Conservation (phyloP, 169 alveolate genomes). For the Babesia bovis region DNA sequence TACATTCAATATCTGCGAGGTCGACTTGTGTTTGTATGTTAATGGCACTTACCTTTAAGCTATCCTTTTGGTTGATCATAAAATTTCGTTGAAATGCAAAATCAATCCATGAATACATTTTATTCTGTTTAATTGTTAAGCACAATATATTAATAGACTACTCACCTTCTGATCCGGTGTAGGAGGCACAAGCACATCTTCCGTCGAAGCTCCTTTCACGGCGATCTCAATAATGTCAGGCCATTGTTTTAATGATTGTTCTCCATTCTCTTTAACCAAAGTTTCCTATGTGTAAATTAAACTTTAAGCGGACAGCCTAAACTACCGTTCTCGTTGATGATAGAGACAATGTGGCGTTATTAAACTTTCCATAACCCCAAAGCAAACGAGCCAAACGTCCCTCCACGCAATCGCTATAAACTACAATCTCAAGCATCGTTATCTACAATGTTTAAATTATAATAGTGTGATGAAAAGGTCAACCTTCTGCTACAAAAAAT, state of each 20-base stretch:
- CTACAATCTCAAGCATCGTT: conserved; percentile 24
- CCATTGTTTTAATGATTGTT: conserved; percentile 24
- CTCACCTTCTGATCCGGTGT: conserved; percentile 34
- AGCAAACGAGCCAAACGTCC: conserved; percentile 39
- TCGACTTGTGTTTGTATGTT: neutral
- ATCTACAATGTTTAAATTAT: too few species aligned
- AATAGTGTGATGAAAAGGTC: neutral
- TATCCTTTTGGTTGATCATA: conserved; percentile 26
- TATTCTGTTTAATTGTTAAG: neutral
- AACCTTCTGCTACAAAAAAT: too few species aligned
- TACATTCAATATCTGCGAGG: conserved; percentile 31
- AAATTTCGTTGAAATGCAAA: conserved; percentile 54
- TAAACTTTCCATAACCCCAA: conserved; percentile 29
- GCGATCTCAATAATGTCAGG: conserved; percentile 36
- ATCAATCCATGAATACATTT: conserved; percentile 59
- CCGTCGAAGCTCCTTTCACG: conserved; percentile 24
- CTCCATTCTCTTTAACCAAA: conserved; percentile 21
- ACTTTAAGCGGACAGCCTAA: neutral
- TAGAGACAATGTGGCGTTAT: conserved; percentile 15
- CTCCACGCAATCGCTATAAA: conserved; percentile 24
- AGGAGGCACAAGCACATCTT: conserved; percentile 41
- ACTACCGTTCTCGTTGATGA: conserved; percentile 15
- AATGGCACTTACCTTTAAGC: conserved; percentile 25
- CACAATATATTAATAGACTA: too few species aligned
- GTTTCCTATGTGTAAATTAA: neutral